These are phyloP conservation scores for Otatea glauca DNA, from an alignment of 176 grass and related monocot genomes.

Conservation along the genomic window DNA sequence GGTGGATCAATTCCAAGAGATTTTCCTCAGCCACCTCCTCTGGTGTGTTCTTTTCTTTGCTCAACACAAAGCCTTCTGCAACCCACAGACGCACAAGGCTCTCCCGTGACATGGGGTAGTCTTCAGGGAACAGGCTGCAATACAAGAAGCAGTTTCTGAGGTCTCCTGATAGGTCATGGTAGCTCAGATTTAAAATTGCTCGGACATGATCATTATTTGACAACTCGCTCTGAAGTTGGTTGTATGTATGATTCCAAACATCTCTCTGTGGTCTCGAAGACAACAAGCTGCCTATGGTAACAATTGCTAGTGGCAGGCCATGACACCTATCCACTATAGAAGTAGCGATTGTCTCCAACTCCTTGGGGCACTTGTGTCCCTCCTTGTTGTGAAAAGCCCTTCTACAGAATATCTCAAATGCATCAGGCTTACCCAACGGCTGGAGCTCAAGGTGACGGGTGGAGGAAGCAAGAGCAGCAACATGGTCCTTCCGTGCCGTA, in stretches of 20 bases:
- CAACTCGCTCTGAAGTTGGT: constrained; percentile 29
- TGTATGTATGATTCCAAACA: constrained; percentile 45
- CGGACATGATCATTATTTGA: constrained; percentile 28
- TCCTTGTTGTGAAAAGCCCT: constrained; percentile 27
- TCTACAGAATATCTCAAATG: neutral
- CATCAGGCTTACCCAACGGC: neutral
- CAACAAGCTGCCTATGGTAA: constrained; percentile 41
- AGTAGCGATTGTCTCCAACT: constrained; percentile 27
- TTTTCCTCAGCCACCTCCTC: constrained; percentile 16
- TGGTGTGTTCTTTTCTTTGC: neutral
- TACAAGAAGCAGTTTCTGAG: constrained; percentile 62
- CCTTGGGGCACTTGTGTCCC: constrained; percentile 21
- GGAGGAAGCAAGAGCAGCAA: constrained; percentile 23
- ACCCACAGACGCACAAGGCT: constrained; percentile 32
- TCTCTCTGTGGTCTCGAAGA: constrained; percentile 3
- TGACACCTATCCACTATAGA: constrained; percentile 50
- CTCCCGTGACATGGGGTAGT: neutral
- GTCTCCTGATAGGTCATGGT: constrained; percentile 40
- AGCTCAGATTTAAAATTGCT: constrained; percentile 63
- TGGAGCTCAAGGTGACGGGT: neutral
- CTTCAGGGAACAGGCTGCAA: constrained; percentile 60
- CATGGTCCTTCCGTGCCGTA: constrained; percentile 48
- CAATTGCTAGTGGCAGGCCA: constrained; percentile 32
- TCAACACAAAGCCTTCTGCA: constrained; percentile 30
- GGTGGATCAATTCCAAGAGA: constrained; percentile 30